Evolutionary conservation across 2,329 filamentous ascomycete species (phyloP).

Genomic region (Mycosphaerella sp.): DNA sequence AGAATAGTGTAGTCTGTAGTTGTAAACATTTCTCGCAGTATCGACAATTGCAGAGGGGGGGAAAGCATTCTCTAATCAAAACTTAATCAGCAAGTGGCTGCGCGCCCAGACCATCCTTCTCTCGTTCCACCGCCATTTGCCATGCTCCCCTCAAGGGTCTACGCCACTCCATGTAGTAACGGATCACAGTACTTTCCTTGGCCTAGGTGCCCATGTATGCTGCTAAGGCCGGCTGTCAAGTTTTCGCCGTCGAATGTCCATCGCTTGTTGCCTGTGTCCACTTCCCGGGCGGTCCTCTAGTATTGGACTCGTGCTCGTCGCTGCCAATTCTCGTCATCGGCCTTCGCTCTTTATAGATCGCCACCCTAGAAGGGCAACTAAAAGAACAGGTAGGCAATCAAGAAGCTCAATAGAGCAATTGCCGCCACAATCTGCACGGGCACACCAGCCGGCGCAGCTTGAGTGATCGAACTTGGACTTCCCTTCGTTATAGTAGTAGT

Average conservation of each 20-base stretch:
- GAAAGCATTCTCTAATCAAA: neutral
- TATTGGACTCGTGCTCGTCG: neutral
- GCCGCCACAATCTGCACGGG: conserved; percentile 77
- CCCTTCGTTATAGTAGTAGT: conserved; percentile 20
- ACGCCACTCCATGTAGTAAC: neutral
- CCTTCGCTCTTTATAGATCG: neutral
- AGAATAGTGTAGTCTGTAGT: neutral
- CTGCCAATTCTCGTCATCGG: neutral
- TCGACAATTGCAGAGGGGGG: neutral
- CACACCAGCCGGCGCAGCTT: conserved; percentile 58
- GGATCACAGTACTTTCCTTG: neutral
- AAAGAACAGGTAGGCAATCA: conserved; percentile 95
- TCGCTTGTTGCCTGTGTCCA: neutral
- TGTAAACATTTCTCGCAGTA: neutral
- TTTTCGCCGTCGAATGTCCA: neutral
- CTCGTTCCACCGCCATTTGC: neutral
- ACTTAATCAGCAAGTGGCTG: neutral
- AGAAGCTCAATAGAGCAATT: conserved; percentile 81
- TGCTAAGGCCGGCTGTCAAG: neutral
- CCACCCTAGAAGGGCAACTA: conserved; percentile 40
- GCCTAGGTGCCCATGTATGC: neutral
- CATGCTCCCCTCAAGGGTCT: neutral
- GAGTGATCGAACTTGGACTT: conserved; percentile 20
- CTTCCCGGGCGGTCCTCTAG: neutral
- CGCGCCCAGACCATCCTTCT: neutral